phyloP scores from a whole-genome alignment of 495 filamentous ascomycete genomes.

The Penicillium cataractarum region DNA sequence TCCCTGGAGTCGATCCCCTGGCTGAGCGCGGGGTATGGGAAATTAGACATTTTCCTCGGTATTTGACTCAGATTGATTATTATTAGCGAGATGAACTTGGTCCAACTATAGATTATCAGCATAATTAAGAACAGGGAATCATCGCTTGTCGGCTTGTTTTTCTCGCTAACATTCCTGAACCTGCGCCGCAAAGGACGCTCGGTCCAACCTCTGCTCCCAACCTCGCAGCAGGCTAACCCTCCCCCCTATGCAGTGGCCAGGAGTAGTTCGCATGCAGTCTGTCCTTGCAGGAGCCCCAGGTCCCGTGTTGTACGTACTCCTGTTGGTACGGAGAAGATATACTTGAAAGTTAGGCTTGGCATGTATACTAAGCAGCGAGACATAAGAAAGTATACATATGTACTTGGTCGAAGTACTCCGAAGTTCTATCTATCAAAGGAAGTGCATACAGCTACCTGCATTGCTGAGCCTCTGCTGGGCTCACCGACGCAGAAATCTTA shows the following conservation, averaged over 20 bases:
- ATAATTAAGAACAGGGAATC: neutral
- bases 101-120: neutral
- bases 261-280: conserved; percentile 31
- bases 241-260: conserved; percentile 24
- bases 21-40: conserved; percentile 20
- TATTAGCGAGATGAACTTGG: neutral
- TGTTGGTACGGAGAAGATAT: neutral
- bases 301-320: neutral
- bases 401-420: neutral
- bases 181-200: conserved; percentile 22
- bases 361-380: neutral
- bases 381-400: too few species aligned
- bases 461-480: neutral
- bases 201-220: conserved; percentile 28
- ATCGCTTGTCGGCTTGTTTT: neutral
- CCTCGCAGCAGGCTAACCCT: conserved; percentile 17
- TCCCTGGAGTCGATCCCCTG: conserved; percentile 17
- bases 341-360: neutral
- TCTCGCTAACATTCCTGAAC: conserved; percentile 22
- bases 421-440: neutral
- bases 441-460: neutral
- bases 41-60: conserved; percentile 1
- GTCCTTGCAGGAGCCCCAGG: conserved; percentile 24
- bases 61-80: neutral
- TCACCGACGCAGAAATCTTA: neutral